Evolutionary conservation across 768 basidiomycete genomes (phyloP), one percentile per base, ranked within the genome.

Genomic region (Melanogaster broomeanus): DNA sequence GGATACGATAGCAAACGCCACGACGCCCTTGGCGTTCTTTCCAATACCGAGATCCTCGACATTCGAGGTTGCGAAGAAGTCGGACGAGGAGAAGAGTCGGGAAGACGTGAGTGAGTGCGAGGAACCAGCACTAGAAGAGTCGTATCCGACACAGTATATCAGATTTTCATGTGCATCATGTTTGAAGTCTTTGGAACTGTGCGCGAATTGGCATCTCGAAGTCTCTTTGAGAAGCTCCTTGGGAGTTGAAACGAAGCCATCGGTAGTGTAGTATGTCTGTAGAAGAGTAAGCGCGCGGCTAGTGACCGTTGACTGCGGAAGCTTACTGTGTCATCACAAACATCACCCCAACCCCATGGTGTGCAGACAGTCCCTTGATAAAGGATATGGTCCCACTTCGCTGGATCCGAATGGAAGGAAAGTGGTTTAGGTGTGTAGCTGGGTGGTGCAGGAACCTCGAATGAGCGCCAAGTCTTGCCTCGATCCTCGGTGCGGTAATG

Each of bases 401-500:
- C 66, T 24, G 82, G 73, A 51, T 87, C 83, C 0, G 92, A 87
- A 61, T 98, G 94, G 74, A 98, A 99, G 1, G 90, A 84, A 5
- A 99, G 79, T 2, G 90, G 90, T 25, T 74, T 71, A 3, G 77
- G 51, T 12, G 87, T 77, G 39, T 79, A 71, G 38, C 63, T 61
- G 24, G 45, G 46, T 19, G 50, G 1, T 0, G 87, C 81, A 0
- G 88, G 86, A 33, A 92, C 77, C 2, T 85, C 74, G 67, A 98
- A 98, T 0, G 81, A 66, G 47, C 83, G 82, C 96, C 96, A 99
- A 30, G 87, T 83, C 70, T 80, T 83, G 48, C 97, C 96, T 53
- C 88, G 81, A 69, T 99, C 88, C 31, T 84, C 81, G 3, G 97
- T 94, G 28, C 88, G 85, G 70, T 90, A 99, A 68, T 98, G 95